Percentiles rank a stretch among this genome's conserved stretches.
Conservation (phyloP, 2,329 filamentous ascomycete species). For the Rhytidhysteron rufulum region DNA sequence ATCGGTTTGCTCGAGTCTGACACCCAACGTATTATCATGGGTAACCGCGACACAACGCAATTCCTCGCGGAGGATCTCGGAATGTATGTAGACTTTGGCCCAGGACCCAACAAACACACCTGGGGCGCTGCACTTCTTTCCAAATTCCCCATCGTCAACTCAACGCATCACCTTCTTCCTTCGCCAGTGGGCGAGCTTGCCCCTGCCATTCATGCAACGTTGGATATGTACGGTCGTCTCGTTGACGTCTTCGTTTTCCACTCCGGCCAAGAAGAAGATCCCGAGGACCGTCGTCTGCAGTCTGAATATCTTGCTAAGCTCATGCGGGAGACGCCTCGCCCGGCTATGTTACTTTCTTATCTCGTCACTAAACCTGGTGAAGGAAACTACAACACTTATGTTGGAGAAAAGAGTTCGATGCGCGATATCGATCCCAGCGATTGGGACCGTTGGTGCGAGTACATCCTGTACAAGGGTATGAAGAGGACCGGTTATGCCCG, state of each 20-base stretch:
- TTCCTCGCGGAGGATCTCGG: slow-evolving; percentile 93
- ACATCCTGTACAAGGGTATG: slow-evolving; percentile 90
- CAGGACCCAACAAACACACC: slow-evolving; percentile 97
- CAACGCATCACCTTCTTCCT: slow-evolving; percentile 90
- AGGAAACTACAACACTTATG: slow-evolving; percentile 97
- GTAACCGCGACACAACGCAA: slow-evolving; percentile 93
- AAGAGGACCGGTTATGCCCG: slow-evolving; percentile 84
- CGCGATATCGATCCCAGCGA: slow-evolving; percentile 88
- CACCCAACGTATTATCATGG: slow-evolving; percentile 97
- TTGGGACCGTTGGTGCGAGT: slow-evolving; percentile 99
- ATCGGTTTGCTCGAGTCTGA: slow-evolving; percentile 93
- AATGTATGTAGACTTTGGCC: slow-evolving; percentile 98
- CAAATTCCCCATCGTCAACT: slow-evolving; percentile 97
- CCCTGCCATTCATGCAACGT: slow-evolving; percentile 92
- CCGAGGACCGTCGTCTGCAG: slow-evolving; percentile 84
- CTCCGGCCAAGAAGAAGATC: slow-evolving; percentile 95
- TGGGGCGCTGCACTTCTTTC: slow-evolving; percentile 92
- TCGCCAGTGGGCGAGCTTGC: slow-evolving; percentile 92
- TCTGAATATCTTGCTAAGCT: slow-evolving; percentile 78
- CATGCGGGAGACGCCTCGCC: slow-evolving; percentile 79
- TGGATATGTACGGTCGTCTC: slow-evolving; percentile 84
- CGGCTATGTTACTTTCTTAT: slow-evolving; percentile 83
- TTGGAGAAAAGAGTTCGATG: slow-evolving; percentile 84
- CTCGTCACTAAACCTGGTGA: slow-evolving; percentile 84
- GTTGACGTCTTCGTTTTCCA: slow-evolving; percentile 98